Evolutionary conservation across 1,284 basidiomycete genomes (phyloP), one percentile per base, ranked within the genome.

Genomic region (Phellopilus nigrolimitatus): DNA sequence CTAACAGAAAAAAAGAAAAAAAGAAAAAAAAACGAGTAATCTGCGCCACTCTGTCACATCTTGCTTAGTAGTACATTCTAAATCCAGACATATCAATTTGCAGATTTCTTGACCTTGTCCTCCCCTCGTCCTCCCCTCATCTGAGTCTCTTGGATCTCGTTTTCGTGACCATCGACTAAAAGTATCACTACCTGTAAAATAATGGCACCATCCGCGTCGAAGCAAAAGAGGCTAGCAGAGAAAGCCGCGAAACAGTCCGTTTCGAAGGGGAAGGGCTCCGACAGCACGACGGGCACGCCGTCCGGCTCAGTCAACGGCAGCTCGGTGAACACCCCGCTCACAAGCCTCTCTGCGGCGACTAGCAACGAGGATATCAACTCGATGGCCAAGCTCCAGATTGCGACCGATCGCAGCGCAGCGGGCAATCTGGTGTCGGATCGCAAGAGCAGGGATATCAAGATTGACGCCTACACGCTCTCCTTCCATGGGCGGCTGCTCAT

Each of bases 401-500:
- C 88, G 1, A 95, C 93, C 2, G 92, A 97, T 66, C 80, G 88
- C 79, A 91, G 88, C 59, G 89, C 91, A 2, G 78, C 87, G 37
- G 95, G 97, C 64, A 95, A 97, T 17, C 78, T 99, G 36, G 86
- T 91, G 43, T 97, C 93, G 41, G 97, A 99, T 73, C 69, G 78
- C 51, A 94, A 97, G 71, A 81, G 84, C 52, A 86, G 95, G 57
- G 95, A 99, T 74, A 88, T 99, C 78, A 97, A 98, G 75, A 95
- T 99, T 61, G 93, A 97, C 66, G 81, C 86, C 47, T 99, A 86
- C 70, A 97, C 94, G 3, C 82, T 99, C 51, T 97, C 94, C 3
- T 99, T 98, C 82, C 95, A 99, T 66, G 95, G 95, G 33, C 83
- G 95, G 53, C 75, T 98, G 22, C 79, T 98, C 60, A 86, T 98